A percentile compares a stretch with the other conserved stretches of the same genome.
phyloP scores from a whole-genome alignment of 305 asterid genomes.

The Plantago lanceolata region DNA sequence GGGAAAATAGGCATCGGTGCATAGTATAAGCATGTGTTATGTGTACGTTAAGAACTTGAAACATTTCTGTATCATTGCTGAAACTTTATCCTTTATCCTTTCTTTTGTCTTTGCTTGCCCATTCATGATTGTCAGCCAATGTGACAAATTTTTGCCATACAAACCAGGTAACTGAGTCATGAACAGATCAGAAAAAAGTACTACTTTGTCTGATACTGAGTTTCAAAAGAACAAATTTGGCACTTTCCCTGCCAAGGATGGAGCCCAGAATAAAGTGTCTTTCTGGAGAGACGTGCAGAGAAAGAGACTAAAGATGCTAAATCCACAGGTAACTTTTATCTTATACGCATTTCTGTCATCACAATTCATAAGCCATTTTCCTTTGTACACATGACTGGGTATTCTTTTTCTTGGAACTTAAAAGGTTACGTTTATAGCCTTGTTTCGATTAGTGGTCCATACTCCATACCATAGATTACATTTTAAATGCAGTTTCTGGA shows the following conservation, averaged over 20 bases:
- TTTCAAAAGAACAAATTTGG: neutral
- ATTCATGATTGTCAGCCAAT: no score
- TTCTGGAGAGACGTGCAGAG: neutral
- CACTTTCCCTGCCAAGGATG: neutral
- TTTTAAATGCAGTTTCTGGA: constrained; percentile 1
- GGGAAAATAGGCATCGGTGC: neutral
- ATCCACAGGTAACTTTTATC: neutral
- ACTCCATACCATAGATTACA: neutral
- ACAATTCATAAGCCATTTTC: neutral
- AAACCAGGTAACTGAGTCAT: neutral
- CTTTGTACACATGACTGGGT: neutral
- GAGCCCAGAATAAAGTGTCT: constrained; percentile 2
- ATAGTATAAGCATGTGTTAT: neutral
- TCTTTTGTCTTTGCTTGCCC: neutral
- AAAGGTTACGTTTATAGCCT: neutral
- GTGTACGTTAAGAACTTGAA: neutral
- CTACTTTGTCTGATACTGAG: neutral
- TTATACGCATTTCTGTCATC: neutral
- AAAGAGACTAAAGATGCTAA: neutral
- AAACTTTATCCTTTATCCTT: no score
- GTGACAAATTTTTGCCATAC: neutral
- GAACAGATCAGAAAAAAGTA: neutral
- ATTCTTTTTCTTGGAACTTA: neutral
- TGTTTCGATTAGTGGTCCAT: no score
- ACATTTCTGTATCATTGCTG: no score